Conservation (phyloP, 805 yeast genomes). For the Yarrowia porcina region DNA sequence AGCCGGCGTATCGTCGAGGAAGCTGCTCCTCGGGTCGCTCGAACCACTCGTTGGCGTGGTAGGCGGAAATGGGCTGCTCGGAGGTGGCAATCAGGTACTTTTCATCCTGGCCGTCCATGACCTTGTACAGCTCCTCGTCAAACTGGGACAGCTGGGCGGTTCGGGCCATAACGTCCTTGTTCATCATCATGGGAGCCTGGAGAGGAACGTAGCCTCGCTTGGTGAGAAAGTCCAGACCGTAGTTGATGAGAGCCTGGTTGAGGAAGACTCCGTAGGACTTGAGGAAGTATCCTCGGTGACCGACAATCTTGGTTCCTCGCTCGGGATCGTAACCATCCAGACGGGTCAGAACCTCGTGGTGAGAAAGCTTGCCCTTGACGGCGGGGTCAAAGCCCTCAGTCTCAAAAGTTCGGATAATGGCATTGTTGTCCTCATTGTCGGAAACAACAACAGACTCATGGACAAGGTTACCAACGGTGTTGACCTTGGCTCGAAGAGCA, state of each 20-base stretch:
- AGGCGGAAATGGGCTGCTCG: conserved; percentile 98
- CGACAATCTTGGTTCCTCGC: conserved; percentile 95
- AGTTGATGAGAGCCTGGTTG: conserved; percentile 96
- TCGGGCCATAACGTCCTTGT: conserved; percentile 98
- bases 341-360: conserved; percentile 90
- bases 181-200: conserved; percentile 99
- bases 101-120: conserved; percentile 94
- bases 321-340: conserved; percentile 98
- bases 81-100: conserved; percentile 97
- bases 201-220: conserved; percentile 78
- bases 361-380: conserved; percentile 85
- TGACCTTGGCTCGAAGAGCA: conserved; percentile 72
- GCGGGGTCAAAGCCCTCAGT: conserved; percentile 68
- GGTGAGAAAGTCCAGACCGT: conserved; percentile 82
- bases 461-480: conserved; percentile 88
- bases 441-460: conserved; percentile 89
- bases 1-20: conserved; percentile 96
- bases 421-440: conserved; percentile 86
- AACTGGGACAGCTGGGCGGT: conserved; percentile 98
- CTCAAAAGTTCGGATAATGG: conserved; percentile 79
- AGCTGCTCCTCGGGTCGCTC: conserved; percentile 95
- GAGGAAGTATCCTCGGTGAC: conserved; percentile 97
- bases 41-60: conserved; percentile 97
- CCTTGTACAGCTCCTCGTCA: conserved; percentile 97
- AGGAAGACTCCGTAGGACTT: conserved; percentile 94